Base-by-base conservation (phyloP, 352 stramenopile genomes). In the Globisporangium sylvaticum region DNA sequence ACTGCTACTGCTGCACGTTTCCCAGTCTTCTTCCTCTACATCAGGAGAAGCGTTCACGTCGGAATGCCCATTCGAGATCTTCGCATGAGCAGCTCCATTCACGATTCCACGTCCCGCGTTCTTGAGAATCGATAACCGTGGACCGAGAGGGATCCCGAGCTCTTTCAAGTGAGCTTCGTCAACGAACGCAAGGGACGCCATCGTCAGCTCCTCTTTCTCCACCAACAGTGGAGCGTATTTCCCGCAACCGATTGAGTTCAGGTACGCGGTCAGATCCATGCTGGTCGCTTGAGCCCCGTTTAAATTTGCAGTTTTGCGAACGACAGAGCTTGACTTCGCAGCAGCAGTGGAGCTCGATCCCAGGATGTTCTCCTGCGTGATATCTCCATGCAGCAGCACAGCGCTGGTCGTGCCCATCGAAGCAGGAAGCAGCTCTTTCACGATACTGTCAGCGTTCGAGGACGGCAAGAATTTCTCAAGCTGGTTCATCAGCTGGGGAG, bases 281-380 rank as follows among this genome's bases (percentile, higher is more conserved):
- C 7, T 9, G 27, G 31, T 37, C 3, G 27, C 37, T 7, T 18
- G 34, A 34, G 10, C 14, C 1, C 22, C 54, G n/a, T 15, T 75
- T 32, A 10, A 59, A 48, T n/a, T 42, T 20, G 37, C 25, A 18
- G 9, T 25, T 25, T 64, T 64, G 39, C 25, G 18, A 24, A 10
- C n/a, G 6, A 4, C 58, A 20, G 31, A 12, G 44, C 3, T 32
- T 18, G 4, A 46, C 18, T 12, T 50, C 18, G 18, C 7, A 24
- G 18, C 5, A 48, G 15, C 6, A 10, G 37, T 54, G n/a, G 77
- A 22, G 44, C 61, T 62, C 6, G 61, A 71, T 10, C 88, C 88
- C 14, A 96, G 70, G 39, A 96, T 83, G 59, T 96, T 96, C 60
- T 96, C 88, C 32, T 92, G 80, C n/a, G 88, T 96, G 29, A 96